These are phyloP conservation scores for Closterium sp. DNA, from an alignment of 139 green algal genomes.

Conservation along the genomic window DNA sequence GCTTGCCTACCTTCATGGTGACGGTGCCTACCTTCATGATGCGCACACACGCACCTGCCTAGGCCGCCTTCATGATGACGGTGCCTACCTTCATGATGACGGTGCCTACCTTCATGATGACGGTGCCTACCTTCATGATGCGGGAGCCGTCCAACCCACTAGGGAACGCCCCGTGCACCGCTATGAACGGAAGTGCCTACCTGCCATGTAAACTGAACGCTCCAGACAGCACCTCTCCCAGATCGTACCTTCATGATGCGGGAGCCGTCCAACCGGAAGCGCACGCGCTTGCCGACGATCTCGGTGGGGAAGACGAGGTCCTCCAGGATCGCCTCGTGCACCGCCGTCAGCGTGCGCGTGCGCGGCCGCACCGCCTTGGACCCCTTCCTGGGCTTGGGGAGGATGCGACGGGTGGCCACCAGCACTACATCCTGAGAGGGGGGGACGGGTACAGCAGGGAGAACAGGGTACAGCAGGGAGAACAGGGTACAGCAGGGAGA, in stretches of 20 bases:
- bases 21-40: too few species aligned
- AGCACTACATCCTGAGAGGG: conserved; percentile 85
- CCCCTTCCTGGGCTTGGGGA: conserved; percentile 74
- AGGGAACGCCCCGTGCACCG: too few species aligned
- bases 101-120: neutral
- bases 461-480: neutral
- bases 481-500: neutral
- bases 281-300: conserved; percentile 97
- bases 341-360: conserved; percentile 90
- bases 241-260: conserved; percentile 62
- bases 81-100: too few species aligned
- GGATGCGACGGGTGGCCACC: conserved; percentile 90
- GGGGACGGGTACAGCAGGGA: neutral
- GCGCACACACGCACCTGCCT: too few species aligned
- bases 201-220: too few species aligned
- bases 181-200: too few species aligned
- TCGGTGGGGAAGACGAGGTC: conserved; percentile 98
- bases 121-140: neutral
- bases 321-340: conserved; percentile 88
- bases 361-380: conserved; percentile 71
- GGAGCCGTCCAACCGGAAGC: conserved; percentile 90
- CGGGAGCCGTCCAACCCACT: neutral
- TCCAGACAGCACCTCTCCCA: too few species aligned
- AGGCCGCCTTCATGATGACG: too few species aligned
- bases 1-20: too few species aligned